phyloP scores from a whole-genome alignment of 129 eudicot genomes.

The Logfia minima region DNA sequence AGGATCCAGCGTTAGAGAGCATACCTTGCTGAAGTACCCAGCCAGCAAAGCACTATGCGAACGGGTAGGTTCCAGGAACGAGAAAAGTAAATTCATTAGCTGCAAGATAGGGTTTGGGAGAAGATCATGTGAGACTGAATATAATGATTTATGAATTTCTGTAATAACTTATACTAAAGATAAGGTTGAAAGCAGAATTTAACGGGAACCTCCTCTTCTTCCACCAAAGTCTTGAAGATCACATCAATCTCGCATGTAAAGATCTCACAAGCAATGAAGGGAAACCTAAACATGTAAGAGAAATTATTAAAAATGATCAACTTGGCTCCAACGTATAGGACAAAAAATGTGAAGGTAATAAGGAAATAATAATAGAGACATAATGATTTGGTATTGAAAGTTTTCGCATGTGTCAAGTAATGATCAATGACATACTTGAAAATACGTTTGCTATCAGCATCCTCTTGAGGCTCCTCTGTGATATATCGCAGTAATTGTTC shows the following conservation, averaged over 20 bases:
- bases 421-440: constrained; percentile 61
- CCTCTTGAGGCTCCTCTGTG: constrained; percentile 75
- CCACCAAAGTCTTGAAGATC: constrained; percentile 81
- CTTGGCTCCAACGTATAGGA: constrained; percentile 7
- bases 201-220: constrained; percentile 73
- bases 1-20: constrained; percentile 2
- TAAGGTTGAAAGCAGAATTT: neutral
- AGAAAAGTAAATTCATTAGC: constrained; percentile 88
- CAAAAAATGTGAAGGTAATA: neutral
- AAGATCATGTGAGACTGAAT: neutral
- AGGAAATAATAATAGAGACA: neutral
- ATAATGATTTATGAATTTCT: neutral
- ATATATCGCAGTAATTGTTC: constrained; percentile 75
- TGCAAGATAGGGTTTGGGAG: constrained; percentile 33
- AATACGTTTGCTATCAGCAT: constrained; percentile 78
- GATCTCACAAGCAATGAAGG: constrained; percentile 82
- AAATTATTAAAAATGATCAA: constrained; percentile 20
- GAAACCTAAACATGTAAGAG: constrained; percentile 56
- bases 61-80: constrained; percentile 87
- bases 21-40: constrained; percentile 93
- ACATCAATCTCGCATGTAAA: constrained; percentile 93
- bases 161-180: neutral
- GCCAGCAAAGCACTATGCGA: constrained; percentile 84
- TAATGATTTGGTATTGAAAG: neutral
- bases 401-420: constrained; percentile 6